These are phyloP conservation scores for Trichosanthes cucumerina DNA, from an alignment of 306 rosid genomes.

Conservation along the genomic window DNA sequence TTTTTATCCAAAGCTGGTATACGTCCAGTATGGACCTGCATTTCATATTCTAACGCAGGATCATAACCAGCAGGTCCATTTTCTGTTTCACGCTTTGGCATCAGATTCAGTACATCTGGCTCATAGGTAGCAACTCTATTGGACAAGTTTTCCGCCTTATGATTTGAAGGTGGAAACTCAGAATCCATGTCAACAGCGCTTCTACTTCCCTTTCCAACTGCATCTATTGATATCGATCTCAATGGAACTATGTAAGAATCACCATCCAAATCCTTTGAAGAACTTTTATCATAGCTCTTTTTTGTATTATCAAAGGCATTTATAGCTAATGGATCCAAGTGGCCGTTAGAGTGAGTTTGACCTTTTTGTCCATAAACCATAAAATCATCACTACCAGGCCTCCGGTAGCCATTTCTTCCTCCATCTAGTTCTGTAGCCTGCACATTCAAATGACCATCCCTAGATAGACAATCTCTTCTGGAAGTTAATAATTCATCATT, in stretches of 20 bases:
- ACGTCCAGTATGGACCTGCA: slow-evolving; percentile 40
- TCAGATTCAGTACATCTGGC: slow-evolving; percentile 72
- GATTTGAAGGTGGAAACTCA: slow-evolving; percentile 44
- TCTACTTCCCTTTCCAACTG: slow-evolving; percentile 42
- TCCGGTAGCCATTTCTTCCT: slow-evolving; percentile 46
- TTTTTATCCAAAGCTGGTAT: slow-evolving; percentile 31
- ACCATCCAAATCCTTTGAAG: slow-evolving; percentile 46
- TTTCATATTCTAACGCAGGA: slow-evolving; percentile 86
- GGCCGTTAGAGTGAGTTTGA: slow-evolving; percentile 28
- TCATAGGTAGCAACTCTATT: slow-evolving; percentile 35
- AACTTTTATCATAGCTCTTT: slow-evolving; percentile 38
- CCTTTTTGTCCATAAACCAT: slow-evolving; percentile 39
- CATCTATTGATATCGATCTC: slow-evolving; percentile 44
- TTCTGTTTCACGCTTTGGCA: slow-evolving; percentile 74
- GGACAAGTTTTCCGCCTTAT: slow-evolving; percentile 33
- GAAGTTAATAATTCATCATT: slow-evolving; percentile 42
- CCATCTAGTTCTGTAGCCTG: slow-evolving; percentile 55
- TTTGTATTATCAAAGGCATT: slow-evolving; percentile 41
- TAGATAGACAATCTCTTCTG: slow-evolving; percentile 28
- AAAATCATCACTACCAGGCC: slow-evolving; percentile 52
- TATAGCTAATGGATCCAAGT: slow-evolving; percentile 37
- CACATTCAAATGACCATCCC: slow-evolving; percentile 31
- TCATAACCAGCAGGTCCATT: slow-evolving; percentile 50
- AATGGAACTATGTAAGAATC: slow-evolving; percentile 73
- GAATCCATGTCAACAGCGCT: slow-evolving; percentile 73